phyloP scores from a whole-genome alignment of 2,329 filamentous ascomycete genomes.

The Periconia sp. region DNA sequence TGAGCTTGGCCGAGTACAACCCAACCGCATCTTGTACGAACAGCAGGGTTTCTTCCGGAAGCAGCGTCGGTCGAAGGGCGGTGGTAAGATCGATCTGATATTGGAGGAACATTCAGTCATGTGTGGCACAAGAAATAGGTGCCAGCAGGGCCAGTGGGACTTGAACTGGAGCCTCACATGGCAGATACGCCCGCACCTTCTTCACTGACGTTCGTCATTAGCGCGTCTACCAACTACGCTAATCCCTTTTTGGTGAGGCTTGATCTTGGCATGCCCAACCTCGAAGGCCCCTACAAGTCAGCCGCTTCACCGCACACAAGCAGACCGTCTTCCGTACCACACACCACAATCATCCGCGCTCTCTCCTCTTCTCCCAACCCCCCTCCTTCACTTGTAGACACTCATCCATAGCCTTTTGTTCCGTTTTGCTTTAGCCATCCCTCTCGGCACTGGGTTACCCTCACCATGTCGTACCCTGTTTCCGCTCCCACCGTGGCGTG shows the following conservation, averaged over 20 bases:
- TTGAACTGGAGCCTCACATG: not conserved
- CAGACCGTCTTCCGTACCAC: not conserved
- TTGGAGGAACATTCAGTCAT: constrained; percentile 90
- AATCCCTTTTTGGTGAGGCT: constrained; percentile 9
- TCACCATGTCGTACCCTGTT: constrained; percentile 32
- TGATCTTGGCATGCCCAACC: not conserved
- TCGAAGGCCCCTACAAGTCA: not conserved
- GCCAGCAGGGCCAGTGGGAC: not conserved
- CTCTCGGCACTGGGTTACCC: not conserved
- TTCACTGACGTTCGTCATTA: not conserved
- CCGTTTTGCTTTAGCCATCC: constrained; percentile 1
- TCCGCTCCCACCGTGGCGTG: constrained; percentile 27
- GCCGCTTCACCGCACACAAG: constrained; percentile 18
- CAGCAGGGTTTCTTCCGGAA: constrained; percentile 89
- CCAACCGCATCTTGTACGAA: constrained; percentile 98
- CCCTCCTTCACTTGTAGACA: constrained; percentile 7
- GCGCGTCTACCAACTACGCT: not conserved
- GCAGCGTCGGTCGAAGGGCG: constrained; percentile 86
- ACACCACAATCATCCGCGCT: constrained; percentile 4
- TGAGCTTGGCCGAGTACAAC: constrained; percentile 96
- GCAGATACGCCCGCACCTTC: constrained; percentile 8
- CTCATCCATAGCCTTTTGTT: constrained; percentile 16
- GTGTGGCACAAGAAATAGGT: constrained; percentile 14
- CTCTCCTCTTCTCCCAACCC: constrained; percentile 5
- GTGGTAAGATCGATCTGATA: constrained; percentile 88